Conservation (phyloP, 2,329 filamentous ascomycete genomes). For the Xylariaceae sp. region DNA sequence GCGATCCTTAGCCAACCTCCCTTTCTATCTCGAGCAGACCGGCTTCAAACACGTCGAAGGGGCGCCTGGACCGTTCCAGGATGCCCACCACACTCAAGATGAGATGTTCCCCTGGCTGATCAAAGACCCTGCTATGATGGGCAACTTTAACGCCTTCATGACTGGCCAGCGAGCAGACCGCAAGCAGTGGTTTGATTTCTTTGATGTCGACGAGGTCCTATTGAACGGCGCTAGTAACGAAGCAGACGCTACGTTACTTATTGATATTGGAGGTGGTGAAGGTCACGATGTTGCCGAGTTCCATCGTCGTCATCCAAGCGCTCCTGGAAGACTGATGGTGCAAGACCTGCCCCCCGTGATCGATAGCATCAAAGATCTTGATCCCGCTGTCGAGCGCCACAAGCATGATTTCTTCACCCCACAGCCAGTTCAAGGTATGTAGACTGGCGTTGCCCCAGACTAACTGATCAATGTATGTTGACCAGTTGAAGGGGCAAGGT, state of each 20-base stretch:
- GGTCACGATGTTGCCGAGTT: slow-evolving; percentile 17
- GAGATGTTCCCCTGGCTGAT: slow-evolving; percentile 8
- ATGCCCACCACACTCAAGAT: slow-evolving; percentile 7
- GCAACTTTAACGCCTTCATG: slow-evolving; percentile 13
- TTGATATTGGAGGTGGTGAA: slow-evolving; percentile 17
- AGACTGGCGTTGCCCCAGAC: no score
- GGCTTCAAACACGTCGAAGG: slow-evolving; percentile 8
- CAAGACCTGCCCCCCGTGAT: slow-evolving; percentile 15
- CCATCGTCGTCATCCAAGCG: slow-evolving; percentile 7
- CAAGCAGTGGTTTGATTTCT: slow-evolving; percentile 12
- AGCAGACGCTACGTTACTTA: slow-evolving; percentile 8
- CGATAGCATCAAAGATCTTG: slow-evolving; percentile 16
- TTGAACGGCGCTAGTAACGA: slow-evolving; percentile 5
- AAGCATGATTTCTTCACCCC: slow-evolving; percentile 8
- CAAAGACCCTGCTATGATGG: slow-evolving; percentile 6
- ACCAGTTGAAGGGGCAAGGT: slow-evolving; percentile 18
- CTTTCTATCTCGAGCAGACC: slow-evolving; percentile 10
- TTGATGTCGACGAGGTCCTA: slow-evolving; percentile 8
- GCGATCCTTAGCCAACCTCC: slow-evolving; percentile 10
- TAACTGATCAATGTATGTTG: no score
- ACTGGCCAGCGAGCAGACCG: slow-evolving; percentile 10
- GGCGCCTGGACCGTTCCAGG: slow-evolving; percentile 8
- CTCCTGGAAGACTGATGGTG: slow-evolving; percentile 13
- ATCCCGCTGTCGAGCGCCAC: slow-evolving; percentile 7
- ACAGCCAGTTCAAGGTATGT: slow-evolving; percentile 9